Evolutionary conservation across 2,329 filamentous ascomycete genomes (phyloP).

Genomic region (Penicillium sp.): DNA sequence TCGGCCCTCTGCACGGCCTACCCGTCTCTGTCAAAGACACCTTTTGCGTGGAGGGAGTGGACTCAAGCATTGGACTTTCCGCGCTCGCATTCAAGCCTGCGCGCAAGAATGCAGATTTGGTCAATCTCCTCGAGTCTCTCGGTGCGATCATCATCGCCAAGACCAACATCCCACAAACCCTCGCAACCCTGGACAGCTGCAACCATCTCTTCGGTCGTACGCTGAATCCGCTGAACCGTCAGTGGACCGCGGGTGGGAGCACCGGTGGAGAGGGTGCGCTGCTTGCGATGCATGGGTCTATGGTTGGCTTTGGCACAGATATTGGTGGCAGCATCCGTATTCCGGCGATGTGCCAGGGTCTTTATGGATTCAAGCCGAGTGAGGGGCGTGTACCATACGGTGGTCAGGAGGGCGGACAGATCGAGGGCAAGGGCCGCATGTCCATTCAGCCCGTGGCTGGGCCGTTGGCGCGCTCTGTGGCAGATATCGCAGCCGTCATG

Average conservation of each 20-base stretch:
- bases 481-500: constrained; percentile 52
- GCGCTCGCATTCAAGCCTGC: constrained; percentile 63
- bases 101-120: constrained; percentile 57
- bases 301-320: constrained; percentile 66
- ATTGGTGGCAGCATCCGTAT: constrained; percentile 53
- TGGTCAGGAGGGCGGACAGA: constrained; percentile 52
- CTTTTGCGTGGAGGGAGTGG: constrained; percentile 52
- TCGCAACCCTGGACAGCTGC: constrained; percentile 58
- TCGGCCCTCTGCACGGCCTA: constrained; percentile 65
- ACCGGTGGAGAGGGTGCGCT: constrained; percentile 67
- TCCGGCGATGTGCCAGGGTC: constrained; percentile 54
- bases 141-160: constrained; percentile 71
- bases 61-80: constrained; percentile 60
- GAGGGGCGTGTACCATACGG: constrained; percentile 54
- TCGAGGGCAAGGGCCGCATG: constrained; percentile 52
- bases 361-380: constrained; percentile 56
- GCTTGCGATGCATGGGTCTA: constrained; percentile 59
- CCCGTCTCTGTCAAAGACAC: constrained; percentile 58
- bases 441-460: constrained; percentile 53
- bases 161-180: constrained; percentile 67
- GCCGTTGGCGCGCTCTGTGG: constrained; percentile 43
- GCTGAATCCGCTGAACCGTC: constrained; percentile 64
- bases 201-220: constrained; percentile 66
- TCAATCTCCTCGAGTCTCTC: constrained; percentile 59
- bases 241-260: constrained; percentile 64